A percentile compares a stretch with the other conserved stretches of the same genome.
Evolutionary conservation across 192 early-diverging fungal species (phyloP).

Genomic region (Coemansia sp.): DNA sequence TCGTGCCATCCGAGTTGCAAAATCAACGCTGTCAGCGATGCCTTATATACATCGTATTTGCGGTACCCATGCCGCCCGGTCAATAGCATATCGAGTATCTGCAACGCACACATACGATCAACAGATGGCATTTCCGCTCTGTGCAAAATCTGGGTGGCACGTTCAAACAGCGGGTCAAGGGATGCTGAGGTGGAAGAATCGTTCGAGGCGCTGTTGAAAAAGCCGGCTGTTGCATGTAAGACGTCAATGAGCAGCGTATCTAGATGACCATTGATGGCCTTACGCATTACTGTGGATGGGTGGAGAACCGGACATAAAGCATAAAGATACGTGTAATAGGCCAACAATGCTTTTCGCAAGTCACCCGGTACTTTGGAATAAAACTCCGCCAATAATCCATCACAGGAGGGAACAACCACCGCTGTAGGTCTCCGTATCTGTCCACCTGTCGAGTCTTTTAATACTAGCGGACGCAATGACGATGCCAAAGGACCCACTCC

Average conservation of each 20-base stretch:
- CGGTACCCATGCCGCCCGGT: conserved; percentile 12
- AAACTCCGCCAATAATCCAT: conserved; percentile 19
- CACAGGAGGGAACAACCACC: conserved; percentile 5
- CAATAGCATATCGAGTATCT: conserved; percentile 19
- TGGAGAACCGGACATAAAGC: conserved; percentile 33
- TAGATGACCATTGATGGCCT: conserved; percentile 16
- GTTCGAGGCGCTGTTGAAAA: conserved; percentile 10
- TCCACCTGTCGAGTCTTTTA: background rate
- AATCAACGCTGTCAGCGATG: conserved; percentile 19
- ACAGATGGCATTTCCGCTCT: conserved; percentile 14
- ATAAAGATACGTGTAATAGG: conserved; percentile 40
- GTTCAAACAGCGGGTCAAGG: background rate
- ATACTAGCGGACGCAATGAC: background rate
- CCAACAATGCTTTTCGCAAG: conserved; percentile 26
- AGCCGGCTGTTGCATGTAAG: conserved; percentile 22
- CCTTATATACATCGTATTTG: conserved; percentile 24
- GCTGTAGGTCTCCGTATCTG: background rate
- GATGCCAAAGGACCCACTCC: background rate
- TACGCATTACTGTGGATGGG: conserved; percentile 36
- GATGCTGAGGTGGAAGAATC: background rate
- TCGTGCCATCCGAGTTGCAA: conserved; percentile 40
- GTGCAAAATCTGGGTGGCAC: conserved; percentile 9
- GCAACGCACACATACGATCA: conserved; percentile 30
- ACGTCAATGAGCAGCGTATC: conserved; percentile 24
- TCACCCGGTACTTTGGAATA: conserved; percentile 8